phyloP scores from a whole-genome alignment of 2,329 filamentous ascomycete species.

The Fusarium oligoseptatum region DNA sequence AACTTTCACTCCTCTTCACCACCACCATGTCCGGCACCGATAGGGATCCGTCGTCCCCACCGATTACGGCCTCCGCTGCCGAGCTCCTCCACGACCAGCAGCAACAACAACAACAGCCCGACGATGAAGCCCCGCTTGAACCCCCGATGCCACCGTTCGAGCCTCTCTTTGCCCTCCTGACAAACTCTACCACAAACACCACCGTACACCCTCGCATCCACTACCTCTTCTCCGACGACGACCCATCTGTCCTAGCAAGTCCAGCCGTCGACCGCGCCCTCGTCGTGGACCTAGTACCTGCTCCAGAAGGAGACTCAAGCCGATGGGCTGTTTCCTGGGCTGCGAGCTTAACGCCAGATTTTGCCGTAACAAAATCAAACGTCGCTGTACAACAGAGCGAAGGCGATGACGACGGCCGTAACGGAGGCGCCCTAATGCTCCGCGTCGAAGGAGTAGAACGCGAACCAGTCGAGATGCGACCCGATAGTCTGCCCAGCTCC shows the following conservation, averaged over 20 bases:
- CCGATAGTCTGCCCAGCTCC: conserved; percentile 45
- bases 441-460: conserved; percentile 56
- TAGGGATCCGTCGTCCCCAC: conserved; percentile 44
- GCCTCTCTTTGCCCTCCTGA: conserved; percentile 88
- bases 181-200: conserved; percentile 78
- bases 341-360: conserved; percentile 79
- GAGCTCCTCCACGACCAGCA: conserved; percentile 26
- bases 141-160: conserved; percentile 66
- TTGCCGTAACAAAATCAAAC: conserved; percentile 69
- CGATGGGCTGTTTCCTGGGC: conserved; percentile 73
- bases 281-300: conserved; percentile 65
- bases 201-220: conserved; percentile 88
- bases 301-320: conserved; percentile 54
- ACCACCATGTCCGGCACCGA: conserved; percentile 42
- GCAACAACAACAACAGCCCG: conserved; percentile 8
- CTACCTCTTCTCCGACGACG: conserved; percentile 95
- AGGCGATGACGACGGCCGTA: conserved; percentile 44
- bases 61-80: conserved; percentile 22
- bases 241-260: conserved; percentile 78
- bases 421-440: conserved; percentile 50
- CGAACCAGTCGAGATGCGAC: conserved; percentile 50
- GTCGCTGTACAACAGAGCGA: conserved; percentile 60
- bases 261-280: conserved; percentile 71
- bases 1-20: not conserved
- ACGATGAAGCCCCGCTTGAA: conserved; percentile 28